Base-by-base conservation (phyloP, 1,139 yeast species). In the Arxiozyma slooffiae region DNA sequence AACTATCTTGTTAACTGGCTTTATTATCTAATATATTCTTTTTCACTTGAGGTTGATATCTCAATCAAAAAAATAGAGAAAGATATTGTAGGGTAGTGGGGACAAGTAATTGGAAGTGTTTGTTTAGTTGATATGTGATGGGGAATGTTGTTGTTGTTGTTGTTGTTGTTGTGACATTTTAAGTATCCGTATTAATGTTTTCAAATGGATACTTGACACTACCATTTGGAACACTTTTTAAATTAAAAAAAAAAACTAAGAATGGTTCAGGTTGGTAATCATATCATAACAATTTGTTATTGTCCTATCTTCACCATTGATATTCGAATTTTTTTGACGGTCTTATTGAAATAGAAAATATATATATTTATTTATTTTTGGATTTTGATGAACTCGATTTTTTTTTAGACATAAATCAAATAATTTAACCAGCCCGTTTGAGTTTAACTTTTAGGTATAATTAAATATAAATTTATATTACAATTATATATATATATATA, bases 161-260 rank as follows among this genome's bases (percentile, higher is more conserved):
- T 3, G 42, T 41, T 36, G 46, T 36, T 18, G 46, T n/a, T 30
- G 48, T 16, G 4, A 38, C 17, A 37, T 44, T 23, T 18, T 46
- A 34, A 22, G 6, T 37, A n/a, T n/a, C n/a, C n/a, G n/a, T n/a
- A n/a, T n/a, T n/a, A n/a, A n/a, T n/a, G n/a, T n/a, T n/a, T n/a
- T 67, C 70, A 41, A 54, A 54, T 34, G 57, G 58, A 38, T 58
- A 61, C 21, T 51, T 48, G 7, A 54, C 53, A 7, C 57, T 50
- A 17, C 68, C 68, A 41, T 64, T 45, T 7, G 58, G 55, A 38
- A 67, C 53, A 7, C 56, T 36, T 48, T 64, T 61, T 36, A 67
- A 49, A 55, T 66, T 69, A 4, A 69, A 69, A n/a, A n/a, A n/a
- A n/a, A n/a, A 45, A 67, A 67, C 70, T 69, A 67, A 50, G 66